Conservation (phyloP, 306 rosid genomes). For the Trichosanthes truncata region DNA sequence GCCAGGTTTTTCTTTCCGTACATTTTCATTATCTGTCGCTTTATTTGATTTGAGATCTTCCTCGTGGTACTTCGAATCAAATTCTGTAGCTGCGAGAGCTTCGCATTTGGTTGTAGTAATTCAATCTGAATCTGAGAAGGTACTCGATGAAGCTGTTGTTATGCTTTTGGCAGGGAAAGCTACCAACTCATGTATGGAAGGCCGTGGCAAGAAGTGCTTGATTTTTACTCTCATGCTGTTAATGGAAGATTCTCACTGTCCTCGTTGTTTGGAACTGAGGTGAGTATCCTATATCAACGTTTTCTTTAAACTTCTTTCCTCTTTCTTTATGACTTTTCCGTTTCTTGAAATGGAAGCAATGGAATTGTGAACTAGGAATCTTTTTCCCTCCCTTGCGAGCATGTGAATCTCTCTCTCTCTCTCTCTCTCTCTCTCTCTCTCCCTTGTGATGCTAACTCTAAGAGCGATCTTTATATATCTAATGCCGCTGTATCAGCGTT, state of each 20-base stretch:
- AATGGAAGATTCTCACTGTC: conserved; percentile 31
- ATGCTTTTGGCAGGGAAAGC: conserved; percentile 43
- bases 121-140: not conserved
- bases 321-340: not conserved
- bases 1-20: conserved; percentile 40
- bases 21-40: not conserved
- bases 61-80: not conserved
- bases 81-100: not conserved
- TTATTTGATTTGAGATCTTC: not conserved
- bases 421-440: not conserved
- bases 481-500: not conserved
- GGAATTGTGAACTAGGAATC: not conserved
- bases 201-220: conserved; percentile 64
- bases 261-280: conserved; percentile 39
- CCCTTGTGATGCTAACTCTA: not conserved
- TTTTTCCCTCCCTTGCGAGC: not conserved
- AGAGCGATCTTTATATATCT: not conserved
- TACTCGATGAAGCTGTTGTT: not conserved
- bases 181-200: conserved; percentile 57
- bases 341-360: not conserved
- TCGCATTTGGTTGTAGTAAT: not conserved
- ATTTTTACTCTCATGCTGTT: conserved; percentile 49
- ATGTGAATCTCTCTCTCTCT: not conserved
- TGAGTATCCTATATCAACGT: not conserved
- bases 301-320: not conserved